These are phyloP conservation scores for Thalia dealbata DNA, from an alignment of 176 grass and related monocot genomes.

Conservation along the genomic window DNA sequence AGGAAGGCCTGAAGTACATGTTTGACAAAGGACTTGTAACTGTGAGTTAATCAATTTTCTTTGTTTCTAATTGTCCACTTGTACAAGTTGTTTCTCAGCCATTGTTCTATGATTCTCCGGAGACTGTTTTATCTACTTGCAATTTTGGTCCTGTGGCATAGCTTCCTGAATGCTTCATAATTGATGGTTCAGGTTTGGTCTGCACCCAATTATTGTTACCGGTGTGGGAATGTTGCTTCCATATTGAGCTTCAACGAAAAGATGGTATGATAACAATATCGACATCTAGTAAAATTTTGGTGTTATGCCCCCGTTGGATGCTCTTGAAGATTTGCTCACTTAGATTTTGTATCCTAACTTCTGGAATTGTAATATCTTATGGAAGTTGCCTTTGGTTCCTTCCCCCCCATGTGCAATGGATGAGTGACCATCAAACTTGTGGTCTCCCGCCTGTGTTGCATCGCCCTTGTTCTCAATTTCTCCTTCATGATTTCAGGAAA, in stretches of 20 bases:
- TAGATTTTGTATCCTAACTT: not conserved
- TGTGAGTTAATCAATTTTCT: constrained; percentile 39
- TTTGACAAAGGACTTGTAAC: constrained; percentile 99
- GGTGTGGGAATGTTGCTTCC: constrained; percentile 97
- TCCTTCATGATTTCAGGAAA: constrained; percentile 7
- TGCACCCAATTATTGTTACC: constrained; percentile 98
- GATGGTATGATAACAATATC: constrained; percentile 45
- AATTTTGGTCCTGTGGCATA: not conserved
- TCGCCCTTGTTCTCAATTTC: not conserved
- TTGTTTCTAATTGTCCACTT: no score
- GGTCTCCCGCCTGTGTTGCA: not conserved
- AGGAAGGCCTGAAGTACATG: constrained; percentile 99
- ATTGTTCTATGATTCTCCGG: not conserved
- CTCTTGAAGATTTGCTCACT: not conserved
- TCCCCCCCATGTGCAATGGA: no score
- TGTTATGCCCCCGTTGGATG: not conserved
- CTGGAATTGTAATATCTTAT: not conserved
- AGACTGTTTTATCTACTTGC: not conserved
- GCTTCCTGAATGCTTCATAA: not conserved
- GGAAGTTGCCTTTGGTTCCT: not conserved
- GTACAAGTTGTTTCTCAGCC: constrained; percentile 5
- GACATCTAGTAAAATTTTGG: not conserved
- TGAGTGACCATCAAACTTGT: no score
- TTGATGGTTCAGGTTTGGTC: constrained; percentile 75
- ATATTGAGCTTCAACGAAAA: constrained; percentile 95